A percentile compares a stretch with the other conserved stretches of the same genome.
Evolutionary conservation across 257 asterid species (phyloP).

Genomic region (Solanum peruvianum): DNA sequence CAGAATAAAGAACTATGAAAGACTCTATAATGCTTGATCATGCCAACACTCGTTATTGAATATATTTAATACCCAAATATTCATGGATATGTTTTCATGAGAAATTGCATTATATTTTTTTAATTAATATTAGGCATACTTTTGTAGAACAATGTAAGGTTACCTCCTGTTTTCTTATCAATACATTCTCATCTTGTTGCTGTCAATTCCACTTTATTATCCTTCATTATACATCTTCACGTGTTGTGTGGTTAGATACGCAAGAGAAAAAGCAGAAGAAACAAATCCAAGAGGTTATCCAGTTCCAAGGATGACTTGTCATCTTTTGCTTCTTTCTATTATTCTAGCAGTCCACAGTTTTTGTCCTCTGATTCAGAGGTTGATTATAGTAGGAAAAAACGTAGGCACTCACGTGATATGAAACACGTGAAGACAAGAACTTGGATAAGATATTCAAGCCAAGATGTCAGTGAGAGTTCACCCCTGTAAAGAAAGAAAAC

Average conservation of each 20-base stretch:
- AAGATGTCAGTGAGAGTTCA: conserved; percentile 14
- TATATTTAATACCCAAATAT: not conserved
- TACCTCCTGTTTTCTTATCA: not conserved
- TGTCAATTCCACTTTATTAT: not conserved
- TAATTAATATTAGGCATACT: not conserved
- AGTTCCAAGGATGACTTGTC: conserved; percentile 26
- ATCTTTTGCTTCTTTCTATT: conserved; percentile 35
- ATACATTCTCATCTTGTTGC: not conserved
- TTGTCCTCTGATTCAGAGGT: conserved; percentile 26
- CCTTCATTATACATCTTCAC: not conserved
- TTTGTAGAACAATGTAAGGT: not conserved
- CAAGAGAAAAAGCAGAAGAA: conserved; percentile 45
- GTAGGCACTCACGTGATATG: conserved; percentile 4
- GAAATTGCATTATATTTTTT: not conserved
- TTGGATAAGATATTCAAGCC: conserved; percentile 22
- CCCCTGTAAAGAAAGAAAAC: conserved; percentile 35
- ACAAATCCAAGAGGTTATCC: conserved; percentile 37
- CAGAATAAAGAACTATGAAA: too few relatives aligned
- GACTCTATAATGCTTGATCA: too few relatives aligned
- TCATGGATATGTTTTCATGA: not conserved
- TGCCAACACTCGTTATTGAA: not conserved
- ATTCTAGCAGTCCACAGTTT: conserved; percentile 21
- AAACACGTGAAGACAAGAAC: conserved; percentile 22
- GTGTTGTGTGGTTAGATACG: conserved; percentile 15
- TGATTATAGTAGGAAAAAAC: conserved; percentile 27